These are phyloP conservation scores for Gossypium arboreum DNA, from an alignment of 345 rosid genomes.

Conservation along the genomic window DNA sequence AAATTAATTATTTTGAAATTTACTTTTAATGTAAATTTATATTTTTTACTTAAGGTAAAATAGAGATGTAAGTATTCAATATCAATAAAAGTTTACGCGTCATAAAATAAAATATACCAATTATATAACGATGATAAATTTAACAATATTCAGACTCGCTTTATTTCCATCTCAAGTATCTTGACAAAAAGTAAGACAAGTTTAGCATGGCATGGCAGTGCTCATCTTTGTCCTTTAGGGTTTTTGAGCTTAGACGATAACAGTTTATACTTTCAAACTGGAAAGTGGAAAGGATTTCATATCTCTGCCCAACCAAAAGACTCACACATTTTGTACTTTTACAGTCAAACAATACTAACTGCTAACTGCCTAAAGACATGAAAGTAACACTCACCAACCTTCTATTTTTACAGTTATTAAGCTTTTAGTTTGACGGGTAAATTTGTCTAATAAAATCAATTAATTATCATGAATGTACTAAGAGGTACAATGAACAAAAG, in stretches of 20 bases:
- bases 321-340: conserved; percentile 20
- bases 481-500: too few relatives aligned
- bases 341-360: conserved; percentile 19
- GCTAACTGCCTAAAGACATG: background rate
- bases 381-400: background rate
- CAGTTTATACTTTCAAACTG: background rate
- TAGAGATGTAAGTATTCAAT: too few relatives aligned
- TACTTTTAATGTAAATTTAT: too few relatives aligned
- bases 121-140: too few relatives aligned
- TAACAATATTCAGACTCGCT: too few relatives aligned
- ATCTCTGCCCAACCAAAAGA: background rate
- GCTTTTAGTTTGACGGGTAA: background rate
- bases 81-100: too few relatives aligned
- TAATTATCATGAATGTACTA: background rate
- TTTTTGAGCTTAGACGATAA: background rate
- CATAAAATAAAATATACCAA: too few relatives aligned
- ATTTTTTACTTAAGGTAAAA: too few relatives aligned
- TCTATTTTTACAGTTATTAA: background rate
- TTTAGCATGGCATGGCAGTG: conserved; percentile 6
- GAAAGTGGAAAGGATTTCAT: background rate
- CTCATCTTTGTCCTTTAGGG: background rate
- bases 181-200: background rate
- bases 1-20: too few relatives aligned
- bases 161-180: background rate
- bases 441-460: background rate